Conservation (phyloP, 108 stramenopile species). For the Cyclotella baltica region DNA sequence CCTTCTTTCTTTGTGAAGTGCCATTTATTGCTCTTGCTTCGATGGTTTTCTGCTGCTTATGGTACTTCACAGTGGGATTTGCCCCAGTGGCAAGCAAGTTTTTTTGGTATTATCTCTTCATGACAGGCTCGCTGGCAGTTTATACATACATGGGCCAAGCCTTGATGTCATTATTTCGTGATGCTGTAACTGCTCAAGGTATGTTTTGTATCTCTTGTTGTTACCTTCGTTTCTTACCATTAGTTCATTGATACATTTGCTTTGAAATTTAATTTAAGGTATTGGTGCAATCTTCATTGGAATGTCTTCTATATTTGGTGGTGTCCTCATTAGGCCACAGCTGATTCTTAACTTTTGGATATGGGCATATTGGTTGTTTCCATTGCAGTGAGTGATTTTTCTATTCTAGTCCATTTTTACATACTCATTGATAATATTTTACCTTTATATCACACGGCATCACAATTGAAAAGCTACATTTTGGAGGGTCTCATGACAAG, state of each 20-base stretch:
- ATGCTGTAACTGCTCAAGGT: constrained; percentile 54
- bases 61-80: constrained; percentile 70
- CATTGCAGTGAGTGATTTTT: constrained; percentile 38
- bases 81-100: constrained; percentile 59
- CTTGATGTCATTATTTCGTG: constrained; percentile 61
- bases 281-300: constrained; percentile 58
- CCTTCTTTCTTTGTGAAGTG: constrained; percentile 67
- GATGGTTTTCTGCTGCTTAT: constrained; percentile 58
- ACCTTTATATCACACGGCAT: not conserved
- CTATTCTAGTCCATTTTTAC: not conserved
- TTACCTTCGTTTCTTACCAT: not conserved
- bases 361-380: constrained; percentile 60
- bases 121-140: constrained; percentile 35
- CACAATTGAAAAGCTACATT: constrained; percentile 34
- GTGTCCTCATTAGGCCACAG: constrained; percentile 68
- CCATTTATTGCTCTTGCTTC: constrained; percentile 64
- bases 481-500: constrained; percentile 66
- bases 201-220: not conserved
- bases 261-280: constrained; percentile 48
- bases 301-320: constrained; percentile 63
- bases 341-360: constrained; percentile 61
- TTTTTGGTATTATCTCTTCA: constrained; percentile 61
- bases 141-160: constrained; percentile 61
- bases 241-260: not conserved
- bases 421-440: not conserved